These are phyloP conservation scores for Trichosporon faecale DNA, from an alignment of 1,284 basidiomycete species.

Conservation along the genomic window DNA sequence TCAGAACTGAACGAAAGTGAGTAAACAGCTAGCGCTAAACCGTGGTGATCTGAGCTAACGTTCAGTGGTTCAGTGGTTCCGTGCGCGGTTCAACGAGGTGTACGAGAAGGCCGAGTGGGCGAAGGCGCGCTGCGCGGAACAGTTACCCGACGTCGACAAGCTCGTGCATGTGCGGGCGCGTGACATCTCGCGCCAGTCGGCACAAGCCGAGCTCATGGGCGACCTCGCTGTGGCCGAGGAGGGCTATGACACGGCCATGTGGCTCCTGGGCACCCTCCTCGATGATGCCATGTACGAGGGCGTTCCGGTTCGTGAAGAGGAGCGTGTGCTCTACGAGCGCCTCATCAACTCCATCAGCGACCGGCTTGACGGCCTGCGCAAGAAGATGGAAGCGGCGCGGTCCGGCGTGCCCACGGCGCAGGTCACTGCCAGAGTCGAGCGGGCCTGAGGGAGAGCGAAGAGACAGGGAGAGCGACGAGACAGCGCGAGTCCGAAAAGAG, in stretches of 20 bases:
- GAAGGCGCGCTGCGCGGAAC: constrained; percentile 54
- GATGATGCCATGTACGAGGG: constrained; percentile 83
- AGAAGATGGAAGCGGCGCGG: constrained; percentile 20
- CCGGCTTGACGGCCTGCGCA: constrained; percentile 25
- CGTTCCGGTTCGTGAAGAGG: constrained; percentile 79
- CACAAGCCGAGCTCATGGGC: constrained; percentile 82
- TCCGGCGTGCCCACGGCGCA: background rate
- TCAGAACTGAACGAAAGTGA: constrained; percentile 58
- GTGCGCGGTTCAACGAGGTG: constrained; percentile 59
- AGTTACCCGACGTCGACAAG: constrained; percentile 56
- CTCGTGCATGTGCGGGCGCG: constrained; percentile 59
- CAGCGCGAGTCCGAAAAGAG: background rate
- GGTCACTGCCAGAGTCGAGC: background rate
- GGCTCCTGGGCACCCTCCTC: constrained; percentile 85
- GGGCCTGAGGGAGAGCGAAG: background rate
- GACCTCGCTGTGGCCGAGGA: constrained; percentile 75
- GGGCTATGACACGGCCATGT: constrained; percentile 89
- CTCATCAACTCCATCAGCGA: constrained; percentile 44
- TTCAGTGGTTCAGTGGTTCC: constrained; percentile 59
- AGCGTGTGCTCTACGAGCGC: constrained; percentile 72
- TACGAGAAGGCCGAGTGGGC: constrained; percentile 60
- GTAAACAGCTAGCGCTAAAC: constrained; percentile 26
- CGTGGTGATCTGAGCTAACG: constrained; percentile 10
- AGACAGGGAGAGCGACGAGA: background rate
- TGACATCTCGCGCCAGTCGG: constrained; percentile 75